phyloP scores from a whole-genome alignment of 2,329 filamentous ascomycete genomes.

The Phialophora verrucosa region DNA sequence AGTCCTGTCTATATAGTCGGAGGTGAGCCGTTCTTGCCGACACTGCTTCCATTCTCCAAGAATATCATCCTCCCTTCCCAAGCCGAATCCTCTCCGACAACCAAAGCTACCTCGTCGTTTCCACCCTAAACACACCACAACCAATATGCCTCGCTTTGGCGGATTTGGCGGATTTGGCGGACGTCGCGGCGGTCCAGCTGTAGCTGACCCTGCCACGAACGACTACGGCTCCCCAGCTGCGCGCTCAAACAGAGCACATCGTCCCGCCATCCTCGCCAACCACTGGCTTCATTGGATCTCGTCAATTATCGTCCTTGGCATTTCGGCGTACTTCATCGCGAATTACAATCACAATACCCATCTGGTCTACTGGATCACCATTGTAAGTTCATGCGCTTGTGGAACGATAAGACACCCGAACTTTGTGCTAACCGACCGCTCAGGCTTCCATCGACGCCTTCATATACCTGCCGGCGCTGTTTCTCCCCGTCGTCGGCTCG shows the following conservation, averaged over 20 bases:
- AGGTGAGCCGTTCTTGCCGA: neutral
- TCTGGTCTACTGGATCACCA: neutral
- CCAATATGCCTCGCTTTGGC: neutral
- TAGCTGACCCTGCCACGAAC: neutral
- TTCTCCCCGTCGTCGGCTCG: neutral
- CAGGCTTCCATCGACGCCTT: neutral
- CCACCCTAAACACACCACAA: neutral
- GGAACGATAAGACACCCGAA: neutral
- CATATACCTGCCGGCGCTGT: neutral
- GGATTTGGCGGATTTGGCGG: neutral
- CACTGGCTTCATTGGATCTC: conserved; percentile 20
- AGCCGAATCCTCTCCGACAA: neutral
- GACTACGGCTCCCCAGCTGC: neutral
- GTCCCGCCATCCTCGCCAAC: conserved; percentile 11
- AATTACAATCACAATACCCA: neutral
- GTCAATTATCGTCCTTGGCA: conserved; percentile 11
- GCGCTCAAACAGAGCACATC: neutral
- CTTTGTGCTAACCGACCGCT: neutral
- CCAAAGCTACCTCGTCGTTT: neutral
- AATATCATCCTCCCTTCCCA: neutral
- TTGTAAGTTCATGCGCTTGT: neutral
- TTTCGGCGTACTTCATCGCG: conserved; percentile 19
- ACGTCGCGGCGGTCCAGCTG: neutral
- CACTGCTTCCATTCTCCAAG: neutral
- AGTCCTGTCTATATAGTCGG: neutral